Evolutionary conservation across 108 stramenopile genomes (phyloP).

Genomic region (Pseudonitzschia pungens): DNA sequence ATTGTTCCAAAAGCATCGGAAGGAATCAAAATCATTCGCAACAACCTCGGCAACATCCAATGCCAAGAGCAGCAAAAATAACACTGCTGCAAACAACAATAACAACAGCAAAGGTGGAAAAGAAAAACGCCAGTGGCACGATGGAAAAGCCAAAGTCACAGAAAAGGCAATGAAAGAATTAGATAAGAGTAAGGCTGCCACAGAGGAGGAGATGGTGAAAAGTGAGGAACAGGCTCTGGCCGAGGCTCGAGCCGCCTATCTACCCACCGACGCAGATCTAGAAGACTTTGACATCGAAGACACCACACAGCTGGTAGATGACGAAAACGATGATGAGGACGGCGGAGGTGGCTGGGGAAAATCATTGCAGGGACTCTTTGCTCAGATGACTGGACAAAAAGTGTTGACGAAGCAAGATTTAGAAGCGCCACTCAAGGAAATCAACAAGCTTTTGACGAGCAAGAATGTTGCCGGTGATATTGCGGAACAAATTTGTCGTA

Average conservation of each 20-base stretch:
- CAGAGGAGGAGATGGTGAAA: constrained; percentile 21
- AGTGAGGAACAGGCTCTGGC: constrained; percentile 60
- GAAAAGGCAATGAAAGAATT: constrained; percentile 70
- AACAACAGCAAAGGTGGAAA: constrained; percentile 32
- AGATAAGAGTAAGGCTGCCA: constrained; percentile 61
- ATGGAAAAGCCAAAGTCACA: constrained; percentile 79
- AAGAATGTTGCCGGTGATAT: constrained; percentile 92
- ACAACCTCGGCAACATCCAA: constrained; percentile 2
- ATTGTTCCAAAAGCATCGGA: constrained; percentile 40
- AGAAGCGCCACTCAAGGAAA: constrained; percentile 69
- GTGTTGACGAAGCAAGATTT: constrained; percentile 70
- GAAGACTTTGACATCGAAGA: constrained; percentile 75
- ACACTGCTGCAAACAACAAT: background rate
- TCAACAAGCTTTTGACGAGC: constrained; percentile 77
- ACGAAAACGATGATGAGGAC: constrained; percentile 43
- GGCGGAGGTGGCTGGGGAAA: constrained; percentile 40
- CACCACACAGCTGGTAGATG: constrained; percentile 52
- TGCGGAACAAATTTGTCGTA: constrained; percentile 71
- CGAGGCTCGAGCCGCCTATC: constrained; percentile 88
- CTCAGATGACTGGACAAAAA: constrained; percentile 63
- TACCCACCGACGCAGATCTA: constrained; percentile 80
- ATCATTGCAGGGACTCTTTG: constrained; percentile 53
- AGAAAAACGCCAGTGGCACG: constrained; percentile 80
- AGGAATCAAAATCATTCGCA: background rate
- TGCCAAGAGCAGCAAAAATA: constrained; percentile 26